phyloP scores from a whole-genome alignment of 164 flowering plant genomes.

The Vitis rotundifolia region DNA sequence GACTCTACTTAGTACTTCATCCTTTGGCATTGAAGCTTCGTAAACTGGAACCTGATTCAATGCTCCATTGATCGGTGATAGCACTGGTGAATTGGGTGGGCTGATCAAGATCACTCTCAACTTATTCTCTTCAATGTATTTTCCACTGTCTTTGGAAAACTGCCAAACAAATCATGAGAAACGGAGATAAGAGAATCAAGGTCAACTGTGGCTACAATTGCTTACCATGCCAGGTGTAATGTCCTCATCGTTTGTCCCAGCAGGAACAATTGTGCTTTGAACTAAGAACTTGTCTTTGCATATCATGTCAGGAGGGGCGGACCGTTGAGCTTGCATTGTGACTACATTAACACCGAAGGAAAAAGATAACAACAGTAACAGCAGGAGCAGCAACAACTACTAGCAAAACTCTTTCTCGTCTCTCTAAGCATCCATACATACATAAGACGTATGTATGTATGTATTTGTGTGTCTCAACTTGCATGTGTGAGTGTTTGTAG shows the following conservation, averaged over 20 bases:
- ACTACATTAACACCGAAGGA: conserved; percentile 37
- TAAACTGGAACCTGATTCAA: conserved; percentile 27
- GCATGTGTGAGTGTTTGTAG: too few relatives aligned
- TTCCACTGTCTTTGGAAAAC: conserved; percentile 69
- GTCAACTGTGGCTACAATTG: conserved; percentile 6
- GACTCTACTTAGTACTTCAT: conserved; percentile 16
- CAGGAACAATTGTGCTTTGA: conserved; percentile 72
- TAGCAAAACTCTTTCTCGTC: background rate
- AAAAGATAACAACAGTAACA: background rate
- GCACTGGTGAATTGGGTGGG: conserved; percentile 59
- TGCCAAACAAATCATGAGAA: conserved; percentile 37
- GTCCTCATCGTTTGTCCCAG: conserved; percentile 58
- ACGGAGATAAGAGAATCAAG: background rate
- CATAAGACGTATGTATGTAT: too few relatives aligned
- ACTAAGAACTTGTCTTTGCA: conserved; percentile 92
- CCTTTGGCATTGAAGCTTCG: conserved; percentile 25
- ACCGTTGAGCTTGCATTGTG: conserved; percentile 76
- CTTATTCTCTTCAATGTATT: conserved; percentile 72
- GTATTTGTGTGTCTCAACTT: too few relatives aligned
- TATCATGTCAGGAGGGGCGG: conserved; percentile 58
- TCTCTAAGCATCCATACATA: too few relatives aligned
- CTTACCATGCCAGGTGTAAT: conserved; percentile 60
- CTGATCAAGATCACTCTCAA: conserved; percentile 60
- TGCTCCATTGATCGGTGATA: conserved; percentile 47
- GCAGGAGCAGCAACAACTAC: too few relatives aligned